A percentile compares a stretch with the other conserved stretches of the same genome.
Evolutionary conservation across 495 filamentous ascomycete genomes (phyloP).

Genomic region (Penicillium flavigenum): DNA sequence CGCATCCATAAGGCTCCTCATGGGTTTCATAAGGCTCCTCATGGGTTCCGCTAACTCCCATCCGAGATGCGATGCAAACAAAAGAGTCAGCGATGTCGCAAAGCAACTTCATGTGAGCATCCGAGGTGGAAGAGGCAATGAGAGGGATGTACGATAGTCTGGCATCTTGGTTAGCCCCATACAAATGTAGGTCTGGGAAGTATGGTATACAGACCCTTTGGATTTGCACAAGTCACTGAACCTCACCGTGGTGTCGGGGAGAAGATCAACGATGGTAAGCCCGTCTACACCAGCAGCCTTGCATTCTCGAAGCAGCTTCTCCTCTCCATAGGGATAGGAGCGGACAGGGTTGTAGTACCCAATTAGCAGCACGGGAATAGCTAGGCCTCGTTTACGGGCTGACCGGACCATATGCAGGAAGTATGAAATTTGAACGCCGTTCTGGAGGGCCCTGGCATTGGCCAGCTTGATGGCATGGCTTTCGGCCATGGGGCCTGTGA

Average conservation of each 20-base stretch:
- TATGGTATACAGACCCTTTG: slow-evolving; percentile 55
- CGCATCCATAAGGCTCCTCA: slow-evolving; percentile 68
- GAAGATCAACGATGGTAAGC: slow-evolving; percentile 94
- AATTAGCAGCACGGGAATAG: slow-evolving; percentile 84
- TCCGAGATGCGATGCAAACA: slow-evolving; percentile 94
- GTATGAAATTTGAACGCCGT: slow-evolving; percentile 76
- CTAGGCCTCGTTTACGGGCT: slow-evolving; percentile 70
- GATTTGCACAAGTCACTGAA: slow-evolving; percentile 71
- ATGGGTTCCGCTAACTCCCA: slow-evolving; percentile 78
- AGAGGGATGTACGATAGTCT: slow-evolving; percentile 91
- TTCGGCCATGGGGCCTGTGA: slow-evolving; percentile 94
- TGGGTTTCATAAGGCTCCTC: slow-evolving; percentile 15
- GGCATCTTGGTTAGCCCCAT: slow-evolving; percentile 5
- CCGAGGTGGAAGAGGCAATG: slow-evolving; percentile 87
- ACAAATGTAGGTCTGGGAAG: background rate
- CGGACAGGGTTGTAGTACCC: slow-evolving; percentile 95
- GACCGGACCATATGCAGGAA: slow-evolving; percentile 75
- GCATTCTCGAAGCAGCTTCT: slow-evolving; percentile 77
- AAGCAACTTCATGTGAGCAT: slow-evolving; percentile 85
- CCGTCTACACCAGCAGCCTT: slow-evolving; percentile 87
- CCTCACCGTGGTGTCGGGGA: slow-evolving; percentile 87
- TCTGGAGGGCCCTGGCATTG: slow-evolving; percentile 78
- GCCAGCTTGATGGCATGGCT: slow-evolving; percentile 87
- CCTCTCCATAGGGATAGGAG: slow-evolving; percentile 88
- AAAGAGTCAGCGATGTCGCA: slow-evolving; percentile 96